Percentiles rank a stretch among this genome's conserved stretches.
These are phyloP conservation scores for Camellia oleifera DNA, from an alignment of 179 eudicot species.

Conservation along the genomic window DNA sequence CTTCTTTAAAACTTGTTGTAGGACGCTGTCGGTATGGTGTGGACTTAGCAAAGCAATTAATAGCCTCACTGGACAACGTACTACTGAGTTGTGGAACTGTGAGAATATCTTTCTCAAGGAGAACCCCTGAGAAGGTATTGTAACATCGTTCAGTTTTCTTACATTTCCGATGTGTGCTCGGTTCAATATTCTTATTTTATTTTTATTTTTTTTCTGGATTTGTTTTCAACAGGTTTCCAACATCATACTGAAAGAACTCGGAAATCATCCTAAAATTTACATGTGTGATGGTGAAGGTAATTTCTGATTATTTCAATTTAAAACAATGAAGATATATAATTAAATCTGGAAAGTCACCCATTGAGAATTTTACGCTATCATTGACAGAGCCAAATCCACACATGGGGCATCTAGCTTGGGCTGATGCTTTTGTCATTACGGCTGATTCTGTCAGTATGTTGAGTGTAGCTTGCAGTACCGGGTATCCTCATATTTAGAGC, in stretches of 20 bases:
- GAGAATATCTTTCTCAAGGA: constrained; percentile 39
- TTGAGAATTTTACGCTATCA: background rate
- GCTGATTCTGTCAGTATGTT: constrained; percentile 97
- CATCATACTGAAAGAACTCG: constrained; percentile 66
- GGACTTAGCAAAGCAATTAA: constrained; percentile 79
- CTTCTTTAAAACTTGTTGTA: constrained; percentile 15
- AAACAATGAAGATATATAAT: background rate
- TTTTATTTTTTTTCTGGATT: background rate
- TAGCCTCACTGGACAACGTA: constrained; percentile 57
- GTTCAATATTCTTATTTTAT: background rate
- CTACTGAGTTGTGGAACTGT: constrained; percentile 29
- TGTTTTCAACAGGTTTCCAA: constrained; percentile 49
- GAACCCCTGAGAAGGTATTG: constrained; percentile 86
- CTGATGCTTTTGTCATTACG: constrained; percentile 82
- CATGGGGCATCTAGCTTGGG: constrained; percentile 98
- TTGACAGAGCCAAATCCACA: constrained; percentile 88
- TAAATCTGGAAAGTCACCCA: background rate
- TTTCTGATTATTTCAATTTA: constrained; percentile 8
- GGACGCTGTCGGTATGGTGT: constrained; percentile 83
- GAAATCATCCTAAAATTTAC: constrained; percentile 73
- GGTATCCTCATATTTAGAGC: constrained; percentile 44
- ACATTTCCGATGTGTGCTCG: background rate
- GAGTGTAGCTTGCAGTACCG: constrained; percentile 97
- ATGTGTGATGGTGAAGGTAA: constrained; percentile 97
- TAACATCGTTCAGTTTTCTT: background rate